These are phyloP conservation scores for Penstemon eatonii DNA, from an alignment of 257 asterid genomes.

Conservation along the genomic window DNA sequence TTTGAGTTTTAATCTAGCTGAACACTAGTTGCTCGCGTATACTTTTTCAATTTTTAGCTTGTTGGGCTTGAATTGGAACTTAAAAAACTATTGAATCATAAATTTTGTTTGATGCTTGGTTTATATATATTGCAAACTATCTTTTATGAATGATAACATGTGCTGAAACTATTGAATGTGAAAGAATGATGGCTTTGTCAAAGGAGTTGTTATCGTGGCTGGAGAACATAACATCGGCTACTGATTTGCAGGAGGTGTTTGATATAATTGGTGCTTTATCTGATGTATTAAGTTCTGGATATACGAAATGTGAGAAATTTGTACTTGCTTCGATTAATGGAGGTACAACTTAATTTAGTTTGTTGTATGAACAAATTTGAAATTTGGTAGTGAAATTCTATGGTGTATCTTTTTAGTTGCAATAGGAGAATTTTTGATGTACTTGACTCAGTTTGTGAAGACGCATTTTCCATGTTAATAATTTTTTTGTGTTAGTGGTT, in stretches of 20 bases:
- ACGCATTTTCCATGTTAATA: too few species aligned
- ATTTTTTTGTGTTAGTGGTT: too few species aligned
- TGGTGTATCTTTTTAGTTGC: neutral
- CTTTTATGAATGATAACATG: too few species aligned
- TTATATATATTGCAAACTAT: too few species aligned
- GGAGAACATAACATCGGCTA: constrained; percentile 68
- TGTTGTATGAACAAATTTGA: neutral
- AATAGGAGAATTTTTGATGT: too few species aligned
- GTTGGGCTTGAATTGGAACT: too few species aligned
- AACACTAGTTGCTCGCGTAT: too few species aligned
- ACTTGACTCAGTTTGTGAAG: too few species aligned
- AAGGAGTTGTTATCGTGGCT: constrained; percentile 86
- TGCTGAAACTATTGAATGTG: constrained; percentile 44
- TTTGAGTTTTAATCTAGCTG: too few species aligned
- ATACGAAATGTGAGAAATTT: constrained; percentile 67
- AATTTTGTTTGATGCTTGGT: too few species aligned
- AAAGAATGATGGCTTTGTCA: constrained; percentile 84
- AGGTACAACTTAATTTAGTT: constrained; percentile 36
- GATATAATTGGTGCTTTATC: constrained; percentile 69
- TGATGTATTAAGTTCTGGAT: constrained; percentile 66
- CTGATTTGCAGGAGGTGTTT: constrained; percentile 84
- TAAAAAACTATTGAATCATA: too few species aligned
- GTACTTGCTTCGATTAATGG: constrained; percentile 66
- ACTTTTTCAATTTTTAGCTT: too few species aligned
- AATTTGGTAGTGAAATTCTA: constrained; percentile 7